Conservation (phyloP, 2,329 filamentous ascomycete genomes). For the Coniochaeta sp. region DNA sequence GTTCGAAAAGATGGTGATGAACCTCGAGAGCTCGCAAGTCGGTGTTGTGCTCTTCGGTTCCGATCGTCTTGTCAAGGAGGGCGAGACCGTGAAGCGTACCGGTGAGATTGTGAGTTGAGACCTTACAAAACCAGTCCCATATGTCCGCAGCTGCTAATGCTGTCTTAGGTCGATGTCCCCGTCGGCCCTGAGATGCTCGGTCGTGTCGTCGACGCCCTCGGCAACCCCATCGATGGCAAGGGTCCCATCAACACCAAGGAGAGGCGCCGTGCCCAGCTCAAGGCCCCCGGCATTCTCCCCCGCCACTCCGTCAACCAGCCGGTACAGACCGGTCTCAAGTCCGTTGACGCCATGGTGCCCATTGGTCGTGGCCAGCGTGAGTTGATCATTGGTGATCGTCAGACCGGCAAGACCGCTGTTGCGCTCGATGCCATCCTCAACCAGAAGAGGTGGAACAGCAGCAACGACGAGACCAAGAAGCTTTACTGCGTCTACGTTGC, state of each 20-base stretch:
- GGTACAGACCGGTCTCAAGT: slow-evolving; percentile 99
- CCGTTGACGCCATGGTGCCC: slow-evolving; percentile 98
- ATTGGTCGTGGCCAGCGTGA: slow-evolving; percentile 99
- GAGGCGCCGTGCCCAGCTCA: slow-evolving; percentile 94
- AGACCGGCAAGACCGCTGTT: slow-evolving; percentile 99
- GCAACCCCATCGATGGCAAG: slow-evolving; percentile 99
- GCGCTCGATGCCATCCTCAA: slow-evolving; percentile 97
- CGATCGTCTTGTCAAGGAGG: slow-evolving; percentile 99
- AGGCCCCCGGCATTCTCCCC: slow-evolving; percentile 97
- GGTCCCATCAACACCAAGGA: slow-evolving; percentile 88
- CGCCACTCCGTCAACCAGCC: slow-evolving; percentile 96
- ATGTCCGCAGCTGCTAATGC: background rate
- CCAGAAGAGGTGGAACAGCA: slow-evolving; percentile 96
- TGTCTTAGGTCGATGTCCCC: slow-evolving; percentile 81
- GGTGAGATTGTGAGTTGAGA: slow-evolving; percentile 82
- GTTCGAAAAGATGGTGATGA: slow-evolving; percentile 74
- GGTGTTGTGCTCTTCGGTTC: slow-evolving; percentile 99
- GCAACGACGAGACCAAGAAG: slow-evolving; percentile 89
- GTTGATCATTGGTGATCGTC: slow-evolving; percentile 99
- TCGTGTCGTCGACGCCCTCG: slow-evolving; percentile 96
- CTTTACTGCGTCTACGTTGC: slow-evolving; percentile 99
- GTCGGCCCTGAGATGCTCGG: slow-evolving; percentile 90
- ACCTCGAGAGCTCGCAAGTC: slow-evolving; percentile 99
- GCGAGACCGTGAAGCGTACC: slow-evolving; percentile 99
- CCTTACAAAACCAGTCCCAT: background rate